phyloP scores from a whole-genome alignment of 1,284 basidiomycete genomes.

The Polyporus tsugae region DNA sequence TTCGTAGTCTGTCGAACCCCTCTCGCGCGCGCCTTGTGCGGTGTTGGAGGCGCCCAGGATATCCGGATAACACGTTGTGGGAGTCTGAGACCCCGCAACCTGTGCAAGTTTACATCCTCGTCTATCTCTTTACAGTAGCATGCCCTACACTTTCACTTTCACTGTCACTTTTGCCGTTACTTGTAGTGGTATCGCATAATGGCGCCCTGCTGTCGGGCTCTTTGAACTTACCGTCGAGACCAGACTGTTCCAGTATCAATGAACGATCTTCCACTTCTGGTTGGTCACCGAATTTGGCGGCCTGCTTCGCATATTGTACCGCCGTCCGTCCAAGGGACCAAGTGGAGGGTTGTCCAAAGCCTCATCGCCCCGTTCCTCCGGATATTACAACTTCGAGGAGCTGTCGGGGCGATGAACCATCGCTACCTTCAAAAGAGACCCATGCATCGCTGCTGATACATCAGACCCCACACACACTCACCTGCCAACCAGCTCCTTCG shows the following conservation, averaged over 20 bases:
- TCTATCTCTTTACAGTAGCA: neutral
- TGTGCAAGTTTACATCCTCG: neutral
- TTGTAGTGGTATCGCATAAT: neutral
- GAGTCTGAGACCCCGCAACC: neutral
- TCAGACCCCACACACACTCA: neutral
- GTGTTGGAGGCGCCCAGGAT: too few relatives aligned
- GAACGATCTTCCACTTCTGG: neutral
- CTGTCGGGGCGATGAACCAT: constrained; percentile 1
- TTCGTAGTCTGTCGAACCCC: too few relatives aligned
- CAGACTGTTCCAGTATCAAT: neutral
- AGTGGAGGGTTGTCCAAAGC: too few relatives aligned
- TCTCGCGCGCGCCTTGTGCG: too few relatives aligned
- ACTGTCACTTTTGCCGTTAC: neutral
- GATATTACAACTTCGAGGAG: constrained; percentile 7
- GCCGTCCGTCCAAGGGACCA: neutral
- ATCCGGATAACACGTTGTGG: constrained; percentile 4
- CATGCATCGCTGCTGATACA: neutral
- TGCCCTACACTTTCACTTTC: neutral
- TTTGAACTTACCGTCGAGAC: neutral
- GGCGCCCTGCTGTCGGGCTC: neutral
- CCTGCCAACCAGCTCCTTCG: neutral
- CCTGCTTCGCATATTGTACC: neutral
- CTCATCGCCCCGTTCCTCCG: neutral
- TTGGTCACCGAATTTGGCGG: neutral
- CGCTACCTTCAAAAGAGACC: neutral